Base-by-base conservation (phyloP, 2,329 filamentous ascomycete genomes). In the Verticillium tricorpus region DNA sequence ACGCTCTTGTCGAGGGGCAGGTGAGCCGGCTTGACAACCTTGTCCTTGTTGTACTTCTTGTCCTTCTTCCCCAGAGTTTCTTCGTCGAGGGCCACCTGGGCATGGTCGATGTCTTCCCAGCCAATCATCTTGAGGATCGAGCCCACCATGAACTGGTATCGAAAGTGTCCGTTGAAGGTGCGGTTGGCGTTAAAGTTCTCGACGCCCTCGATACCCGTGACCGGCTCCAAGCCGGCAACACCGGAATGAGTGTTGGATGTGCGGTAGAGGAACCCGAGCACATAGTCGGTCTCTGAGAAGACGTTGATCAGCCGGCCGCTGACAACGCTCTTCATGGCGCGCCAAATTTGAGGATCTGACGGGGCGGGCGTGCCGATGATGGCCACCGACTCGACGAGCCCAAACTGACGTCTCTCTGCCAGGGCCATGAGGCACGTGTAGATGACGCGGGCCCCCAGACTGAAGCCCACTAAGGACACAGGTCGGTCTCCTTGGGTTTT, bases 221-320 rank as follows among this genome's bases (percentile, higher is more conserved):
- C 85, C 17, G 84, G 83, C 72, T 97, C 90, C 19, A 98, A 77
- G 0, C 94, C 94, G 0, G 93, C 93, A 37, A 98, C 83, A 2
- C 94, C 93, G 64, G 90, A 89, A 66, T 95, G 89, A 58, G 94
- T 85, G 67, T 89, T 92, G 60, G 90, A 91, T 2, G 87, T 91
- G 58, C 94, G 88, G 73, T 94, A 96, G 45, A 97, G 80, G 72
- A 97, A 96, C 1, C 88, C 93, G 2, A 98, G 86, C 28, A 97
- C 87, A 67, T 92, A 93, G 73, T 98, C 94, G 56, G 92, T 91
- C 59, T 89, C 87, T 1, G 91, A 96, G 73, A 89, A 97, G 3
- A 95, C 92, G 68, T 97, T 98, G 70, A 97, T 83, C n/a, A 97
- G 80, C 25, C 93, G 86, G 0, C 93, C 93, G 50, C 87, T 84